Percentiles rank a stretch among this genome's conserved stretches.
phyloP scores from a whole-genome alignment of 495 filamentous ascomycete genomes.

The Choiromyces venosus region DNA sequence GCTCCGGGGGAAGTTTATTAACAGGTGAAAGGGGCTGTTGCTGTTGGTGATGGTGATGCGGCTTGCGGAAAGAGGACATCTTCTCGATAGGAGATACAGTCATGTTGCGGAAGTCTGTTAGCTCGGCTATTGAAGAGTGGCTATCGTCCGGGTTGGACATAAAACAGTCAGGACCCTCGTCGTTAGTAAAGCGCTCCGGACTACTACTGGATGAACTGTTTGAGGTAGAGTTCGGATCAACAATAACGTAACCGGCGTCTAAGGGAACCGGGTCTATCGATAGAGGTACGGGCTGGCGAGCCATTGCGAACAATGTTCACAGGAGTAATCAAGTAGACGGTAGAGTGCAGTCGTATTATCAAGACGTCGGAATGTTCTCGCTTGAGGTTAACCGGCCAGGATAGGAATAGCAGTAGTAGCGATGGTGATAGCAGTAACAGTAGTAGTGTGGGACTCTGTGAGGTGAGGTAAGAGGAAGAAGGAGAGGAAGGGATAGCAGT shows the following conservation, averaged over 20 bases:
- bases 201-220: slow-evolving; percentile 38
- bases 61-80: neutral
- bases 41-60: slow-evolving; percentile 12
- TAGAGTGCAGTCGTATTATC: neutral
- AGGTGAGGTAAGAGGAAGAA: neutral
- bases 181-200: slow-evolving; percentile 33
- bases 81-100: slow-evolving; percentile 35
- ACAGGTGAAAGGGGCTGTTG: slow-evolving; percentile 58
- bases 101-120: slow-evolving; percentile 40
- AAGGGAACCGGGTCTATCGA: slow-evolving; percentile 18
- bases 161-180: slow-evolving; percentile 24
- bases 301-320: slow-evolving; percentile 19
- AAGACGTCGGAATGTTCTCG: neutral
- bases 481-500: neutral
- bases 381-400: neutral
- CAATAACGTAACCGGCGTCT: neutral
- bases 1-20: slow-evolving; percentile 80
- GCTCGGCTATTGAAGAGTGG: slow-evolving; percentile 33
- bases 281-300: slow-evolving; percentile 21
- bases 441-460: neutral
- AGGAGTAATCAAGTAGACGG: neutral
- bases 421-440: neutral
- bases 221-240: slow-evolving; percentile 15
- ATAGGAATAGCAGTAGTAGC: neutral
- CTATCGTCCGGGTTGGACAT: slow-evolving; percentile 32